Conservation (phyloP, 2,329 filamentous ascomycete genomes). For the Sarocladiaceae sp. region DNA sequence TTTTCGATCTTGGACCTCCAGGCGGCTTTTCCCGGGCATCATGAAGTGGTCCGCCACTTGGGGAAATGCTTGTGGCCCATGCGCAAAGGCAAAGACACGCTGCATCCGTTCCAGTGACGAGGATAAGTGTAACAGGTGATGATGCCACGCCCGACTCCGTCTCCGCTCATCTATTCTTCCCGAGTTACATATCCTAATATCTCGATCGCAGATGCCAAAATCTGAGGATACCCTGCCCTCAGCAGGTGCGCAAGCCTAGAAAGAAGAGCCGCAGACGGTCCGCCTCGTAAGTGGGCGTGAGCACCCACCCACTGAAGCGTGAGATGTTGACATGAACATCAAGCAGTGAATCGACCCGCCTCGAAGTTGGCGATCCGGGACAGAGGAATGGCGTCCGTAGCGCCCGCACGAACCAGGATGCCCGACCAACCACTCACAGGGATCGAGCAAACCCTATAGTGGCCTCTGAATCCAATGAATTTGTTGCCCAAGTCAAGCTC, state of each 20-base stretch:
- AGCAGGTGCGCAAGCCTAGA: slow-evolving; percentile 13
- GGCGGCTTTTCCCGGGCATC: too few relatives aligned
- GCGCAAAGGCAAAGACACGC: slow-evolving; percentile 13
- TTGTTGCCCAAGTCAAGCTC: slow-evolving; percentile 10
- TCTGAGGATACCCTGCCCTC: slow-evolving; percentile 11
- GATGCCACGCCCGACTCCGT: too few relatives aligned
- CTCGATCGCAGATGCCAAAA: slow-evolving; percentile 11
- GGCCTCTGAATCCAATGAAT: slow-evolving; percentile 11
- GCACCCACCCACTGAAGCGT: too few relatives aligned
- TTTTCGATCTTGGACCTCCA: too few relatives aligned
- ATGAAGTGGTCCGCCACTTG: slow-evolving; percentile 9
- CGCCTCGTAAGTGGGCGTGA: slow-evolving; percentile 10
- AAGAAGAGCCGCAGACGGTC: slow-evolving; percentile 10
- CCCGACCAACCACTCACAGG: slow-evolving; percentile 8
- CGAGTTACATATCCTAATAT: too few relatives aligned
- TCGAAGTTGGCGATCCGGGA: too few relatives aligned
- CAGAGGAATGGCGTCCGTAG: too few relatives aligned
- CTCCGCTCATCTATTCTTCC: too few relatives aligned
- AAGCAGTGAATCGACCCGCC: too few relatives aligned
- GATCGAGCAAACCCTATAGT: slow-evolving; percentile 7
- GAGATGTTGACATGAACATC: too few relatives aligned
- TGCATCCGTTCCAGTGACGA: slow-evolving; percentile 11
- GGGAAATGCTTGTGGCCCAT: slow-evolving; percentile 12
- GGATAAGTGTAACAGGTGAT: slow-evolving; percentile 11
- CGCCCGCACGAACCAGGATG: neutral